Evolutionary conservation across 371 early-diverging fungal species (phyloP).

Genomic region (Mucor indicus): DNA sequence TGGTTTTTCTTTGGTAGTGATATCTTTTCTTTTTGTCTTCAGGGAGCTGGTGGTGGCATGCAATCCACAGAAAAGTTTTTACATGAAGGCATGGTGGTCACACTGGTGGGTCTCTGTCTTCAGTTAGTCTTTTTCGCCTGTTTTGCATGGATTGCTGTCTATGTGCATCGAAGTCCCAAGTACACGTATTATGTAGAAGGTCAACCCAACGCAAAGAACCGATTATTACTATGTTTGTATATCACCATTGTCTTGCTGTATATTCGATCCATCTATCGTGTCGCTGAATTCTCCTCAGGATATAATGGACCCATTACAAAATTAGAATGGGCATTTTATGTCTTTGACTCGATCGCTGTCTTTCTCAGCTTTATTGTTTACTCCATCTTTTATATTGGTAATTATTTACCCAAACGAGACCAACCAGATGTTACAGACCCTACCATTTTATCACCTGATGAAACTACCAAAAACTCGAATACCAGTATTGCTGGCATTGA

Average conservation of each 20-base stretch:
- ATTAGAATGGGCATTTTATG: slow-evolving; percentile 16
- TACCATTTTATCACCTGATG: no score
- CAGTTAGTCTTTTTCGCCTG: slow-evolving; percentile 15
- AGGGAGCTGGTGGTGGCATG: slow-evolving; percentile 14
- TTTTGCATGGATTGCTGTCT: slow-evolving; percentile 9
- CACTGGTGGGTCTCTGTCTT: slow-evolving; percentile 7
- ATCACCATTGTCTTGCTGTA: slow-evolving; percentile 6
- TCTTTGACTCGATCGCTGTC: slow-evolving; percentile 13
- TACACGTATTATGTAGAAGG: slow-evolving; percentile 4
- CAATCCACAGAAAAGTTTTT: neutral
- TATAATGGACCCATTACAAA: slow-evolving; percentile 6
- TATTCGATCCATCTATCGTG: slow-evolving; percentile 18
- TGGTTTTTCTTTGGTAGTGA: slow-evolving; percentile 45
- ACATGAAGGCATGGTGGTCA: slow-evolving; percentile 1
- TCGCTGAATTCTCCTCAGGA: slow-evolving; percentile 11
- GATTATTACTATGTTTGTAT: slow-evolving; percentile 6
- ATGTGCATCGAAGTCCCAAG: slow-evolving; percentile 8
- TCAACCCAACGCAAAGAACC: slow-evolving; percentile 1
- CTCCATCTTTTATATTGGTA: slow-evolving; percentile 9
- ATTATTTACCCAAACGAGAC: slow-evolving; percentile 7
- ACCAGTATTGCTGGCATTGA: no score
- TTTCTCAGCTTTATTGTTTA: slow-evolving; percentile 2
- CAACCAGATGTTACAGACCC: no score
- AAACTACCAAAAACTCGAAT: no score
- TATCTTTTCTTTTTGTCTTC: slow-evolving; percentile 14